Evolutionary conservation across 2,329 filamentous ascomycete genomes (phyloP), one percentile per base, ranked within the genome.

Genomic region (Dactylonectria estremocensis): DNA sequence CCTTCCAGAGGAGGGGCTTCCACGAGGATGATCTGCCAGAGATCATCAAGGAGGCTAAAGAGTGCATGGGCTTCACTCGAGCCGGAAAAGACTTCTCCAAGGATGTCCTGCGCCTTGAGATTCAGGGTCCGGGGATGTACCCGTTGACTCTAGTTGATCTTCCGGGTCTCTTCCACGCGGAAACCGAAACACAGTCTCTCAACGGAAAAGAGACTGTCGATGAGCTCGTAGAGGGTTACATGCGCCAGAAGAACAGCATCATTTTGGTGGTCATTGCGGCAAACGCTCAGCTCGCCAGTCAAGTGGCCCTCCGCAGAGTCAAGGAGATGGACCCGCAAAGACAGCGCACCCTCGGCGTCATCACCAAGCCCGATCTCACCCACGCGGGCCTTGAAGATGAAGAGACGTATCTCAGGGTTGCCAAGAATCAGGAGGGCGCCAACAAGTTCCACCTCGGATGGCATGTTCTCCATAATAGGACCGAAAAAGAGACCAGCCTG

Each of bases 231-330:
- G 74, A 85, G 2, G 77, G 78, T 0, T 92, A 92, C 70, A 90
- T 92, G 83, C 72, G 74, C n/a, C 82, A 86, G 31, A 74, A 80
- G 13, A 83, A 88, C n/a, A 91, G 84, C 71, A 89, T 92, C 61
- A 88, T 91, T 1, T 78, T 91, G 0, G 86, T 87, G 0, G 82
- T 90, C 0, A 77, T 90, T 1, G 81, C 84, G 0, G 87, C 87
- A 1, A 84, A 81, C 40, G 79, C 80, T 14, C 83, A 89, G 48
- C 82, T 84, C 33, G 84, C 84, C 11, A 84, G 85, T 46, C 89
- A 92, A 61, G 78, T 78, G 5, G 83, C 91, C 5, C 76, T 89
- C 0, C 77, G 82, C 0, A 79, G 83, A 13, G 83, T 82, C 3
- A 78, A 80, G 18, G 72, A 79, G 14, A 73, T 84, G 33, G 87